A percentile compares a stretch with the other conserved stretches of the same genome.
These are phyloP conservation scores for Leptographium lundbergii DNA, from an alignment of 2,329 filamentous ascomycete species.

Conservation along the genomic window DNA sequence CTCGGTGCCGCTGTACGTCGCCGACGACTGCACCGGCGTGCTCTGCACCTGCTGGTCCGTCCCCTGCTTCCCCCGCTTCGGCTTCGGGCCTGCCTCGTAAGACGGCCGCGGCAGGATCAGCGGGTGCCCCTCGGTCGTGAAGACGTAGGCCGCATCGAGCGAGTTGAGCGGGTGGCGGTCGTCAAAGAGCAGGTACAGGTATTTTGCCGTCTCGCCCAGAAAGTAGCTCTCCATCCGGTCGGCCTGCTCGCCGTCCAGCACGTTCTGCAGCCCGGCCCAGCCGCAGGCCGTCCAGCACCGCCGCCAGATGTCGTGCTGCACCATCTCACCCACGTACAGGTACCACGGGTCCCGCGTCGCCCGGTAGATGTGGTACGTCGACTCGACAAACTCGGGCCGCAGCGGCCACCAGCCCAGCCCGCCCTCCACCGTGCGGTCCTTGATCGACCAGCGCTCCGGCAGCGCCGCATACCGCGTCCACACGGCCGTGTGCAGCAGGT, in stretches of 20 bases:
- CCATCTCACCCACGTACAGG: conserved; percentile 91
- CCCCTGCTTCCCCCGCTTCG: too few species aligned
- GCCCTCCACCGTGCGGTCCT: conserved; percentile 70
- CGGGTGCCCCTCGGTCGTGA: conserved; percentile 92
- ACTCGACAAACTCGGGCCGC: conserved; percentile 92
- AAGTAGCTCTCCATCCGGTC: conserved; percentile 99
- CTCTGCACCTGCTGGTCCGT: too few species aligned
- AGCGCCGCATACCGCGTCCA: conserved; percentile 94
- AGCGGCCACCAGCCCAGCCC: conserved; percentile 92
- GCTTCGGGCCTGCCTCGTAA: too few species aligned
- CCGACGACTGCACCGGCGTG: not conserved
- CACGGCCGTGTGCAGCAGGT: conserved; percentile 79
- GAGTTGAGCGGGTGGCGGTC: conserved; percentile 75
- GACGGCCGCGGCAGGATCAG: conserved; percentile 73
- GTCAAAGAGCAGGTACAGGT: conserved; percentile 85
- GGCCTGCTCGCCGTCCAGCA: conserved; percentile 68
- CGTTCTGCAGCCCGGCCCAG: conserved; percentile 81
- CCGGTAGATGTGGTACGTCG: conserved; percentile 88
- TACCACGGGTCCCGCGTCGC: conserved; percentile 95
- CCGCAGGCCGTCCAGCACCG: conserved; percentile 86
- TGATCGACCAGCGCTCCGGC: conserved; percentile 86
- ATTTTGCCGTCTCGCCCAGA: conserved; percentile 90
- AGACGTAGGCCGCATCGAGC: conserved; percentile 78
- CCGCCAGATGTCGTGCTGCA: conserved; percentile 72
- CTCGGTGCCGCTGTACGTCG: not conserved